These are phyloP conservation scores for Phytophthora sansomeana DNA, from an alignment of 352 stramenopile genomes.

Conservation along the genomic window DNA sequence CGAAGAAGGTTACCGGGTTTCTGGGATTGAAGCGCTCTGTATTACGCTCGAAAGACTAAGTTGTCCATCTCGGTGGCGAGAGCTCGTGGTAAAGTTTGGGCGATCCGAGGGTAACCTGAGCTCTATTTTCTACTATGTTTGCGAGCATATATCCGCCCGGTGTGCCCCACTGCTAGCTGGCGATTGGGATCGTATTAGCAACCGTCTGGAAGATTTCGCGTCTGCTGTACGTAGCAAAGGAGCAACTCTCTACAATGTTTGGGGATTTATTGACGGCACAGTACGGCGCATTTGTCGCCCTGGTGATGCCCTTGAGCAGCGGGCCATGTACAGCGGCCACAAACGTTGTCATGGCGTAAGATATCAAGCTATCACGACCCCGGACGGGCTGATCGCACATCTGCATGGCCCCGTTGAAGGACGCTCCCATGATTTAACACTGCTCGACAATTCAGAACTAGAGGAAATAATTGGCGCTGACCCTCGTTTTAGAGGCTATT, in stretches of 20 bases:
- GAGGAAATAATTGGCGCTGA: background rate
- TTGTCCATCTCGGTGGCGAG: constrained; percentile 9
- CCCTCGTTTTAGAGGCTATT: background rate
- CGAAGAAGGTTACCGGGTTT: constrained; percentile 10
- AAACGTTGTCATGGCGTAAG: constrained; percentile 5
- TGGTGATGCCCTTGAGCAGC: background rate
- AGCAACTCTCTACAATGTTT: background rate
- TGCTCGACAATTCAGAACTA: background rate
- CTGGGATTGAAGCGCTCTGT: constrained; percentile 11
- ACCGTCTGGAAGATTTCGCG: constrained; percentile 4
- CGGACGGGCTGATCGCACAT: constrained; percentile 4
- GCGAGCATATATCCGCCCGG: background rate
- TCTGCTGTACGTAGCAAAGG: constrained; percentile 1
- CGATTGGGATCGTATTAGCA: constrained; percentile 4
- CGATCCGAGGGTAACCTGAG: background rate
- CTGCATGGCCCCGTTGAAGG: background rate
- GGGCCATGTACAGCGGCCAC: constrained; percentile 2
- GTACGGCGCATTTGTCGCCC: constrained; percentile 5
- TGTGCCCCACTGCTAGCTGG: background rate
- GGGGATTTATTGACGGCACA: constrained; percentile 3
- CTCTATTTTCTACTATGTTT: constrained; percentile 8
- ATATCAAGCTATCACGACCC: constrained; percentile 2
- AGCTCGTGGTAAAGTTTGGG: constrained; percentile 3
- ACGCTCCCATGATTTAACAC: background rate
- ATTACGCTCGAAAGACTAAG: constrained; percentile 11